These are phyloP conservation scores for Talaromyces sp. DNA, from an alignment of 2,329 filamentous ascomycete species.

Conservation along the genomic window DNA sequence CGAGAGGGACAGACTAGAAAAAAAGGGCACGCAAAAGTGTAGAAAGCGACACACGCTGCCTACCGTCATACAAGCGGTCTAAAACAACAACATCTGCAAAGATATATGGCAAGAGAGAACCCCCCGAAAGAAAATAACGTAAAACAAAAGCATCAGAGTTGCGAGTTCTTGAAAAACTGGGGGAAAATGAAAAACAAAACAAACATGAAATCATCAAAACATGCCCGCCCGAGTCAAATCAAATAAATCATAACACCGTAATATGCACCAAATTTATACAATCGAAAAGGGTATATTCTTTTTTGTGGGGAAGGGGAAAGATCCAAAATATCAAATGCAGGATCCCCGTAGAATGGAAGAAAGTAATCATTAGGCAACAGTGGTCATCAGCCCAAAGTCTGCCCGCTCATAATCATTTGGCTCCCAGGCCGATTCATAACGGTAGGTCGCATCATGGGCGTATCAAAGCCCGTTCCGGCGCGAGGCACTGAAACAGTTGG, in stretches of 20 bases:
- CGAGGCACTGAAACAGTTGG: constrained; percentile 20
- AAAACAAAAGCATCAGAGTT: neutral
- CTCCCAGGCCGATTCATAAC: constrained; percentile 29
- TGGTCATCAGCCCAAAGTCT: constrained; percentile 28
- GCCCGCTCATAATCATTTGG: constrained; percentile 37
- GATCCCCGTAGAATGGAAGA: neutral
- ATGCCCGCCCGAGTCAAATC: constrained; percentile 6
- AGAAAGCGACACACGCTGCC: constrained; percentile 16
- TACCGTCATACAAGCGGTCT: constrained; percentile 19
- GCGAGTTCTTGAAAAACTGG: constrained; percentile 1
- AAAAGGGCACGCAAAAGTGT: constrained; percentile 20
- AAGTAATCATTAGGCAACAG: neutral
- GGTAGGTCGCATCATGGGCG: constrained; percentile 26
- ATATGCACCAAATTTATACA: constrained; percentile 13
- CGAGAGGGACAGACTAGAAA: neutral
- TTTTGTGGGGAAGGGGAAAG: neutral
- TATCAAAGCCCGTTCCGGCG: constrained; percentile 26
- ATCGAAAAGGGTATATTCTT: constrained; percentile 12
- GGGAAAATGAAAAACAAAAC: neutral
- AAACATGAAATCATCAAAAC: constrained; percentile 10
- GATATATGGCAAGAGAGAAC: neutral
- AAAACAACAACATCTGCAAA: constrained; percentile 11
- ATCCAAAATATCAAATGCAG: neutral
- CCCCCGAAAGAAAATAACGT: neutral
- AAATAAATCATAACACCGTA: constrained; percentile 5